A percentile compares a stretch with the other conserved stretches of the same genome.
phyloP scores from a whole-genome alignment of 345 rosid genomes.

The Dimocarpus longan region DNA sequence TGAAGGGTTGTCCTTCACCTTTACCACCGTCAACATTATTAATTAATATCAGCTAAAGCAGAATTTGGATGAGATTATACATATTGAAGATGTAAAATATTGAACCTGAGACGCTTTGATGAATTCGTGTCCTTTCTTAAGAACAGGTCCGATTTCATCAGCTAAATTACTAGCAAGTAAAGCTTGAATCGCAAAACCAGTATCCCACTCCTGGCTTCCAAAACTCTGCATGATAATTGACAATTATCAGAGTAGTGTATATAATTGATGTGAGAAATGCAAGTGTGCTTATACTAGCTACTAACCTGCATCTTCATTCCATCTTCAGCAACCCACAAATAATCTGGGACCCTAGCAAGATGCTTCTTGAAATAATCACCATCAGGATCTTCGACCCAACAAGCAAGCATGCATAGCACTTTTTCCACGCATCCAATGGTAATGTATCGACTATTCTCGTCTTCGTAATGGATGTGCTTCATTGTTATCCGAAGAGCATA shows the following conservation, averaged over 20 bases:
- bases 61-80: too few relatives aligned
- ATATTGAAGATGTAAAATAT: not conserved
- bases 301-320: slow-evolving; percentile 58
- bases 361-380: slow-evolving; percentile 47
- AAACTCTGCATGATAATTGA: slow-evolving; percentile 34
- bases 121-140: slow-evolving; percentile 73
- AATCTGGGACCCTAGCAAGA: slow-evolving; percentile 46
- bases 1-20: slow-evolving; percentile 41
- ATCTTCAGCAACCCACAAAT: slow-evolving; percentile 57
- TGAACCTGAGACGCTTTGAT: slow-evolving; percentile 71
- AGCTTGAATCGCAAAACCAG: slow-evolving; percentile 68
- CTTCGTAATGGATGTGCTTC: slow-evolving; percentile 44
- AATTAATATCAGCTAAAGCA: too few relatives aligned
- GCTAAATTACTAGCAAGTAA: slow-evolving; percentile 57
- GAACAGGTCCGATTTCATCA: slow-evolving; percentile 53
- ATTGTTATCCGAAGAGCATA: slow-evolving; percentile 29
- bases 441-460: slow-evolving; percentile 39
- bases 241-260: not conserved
- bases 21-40: not conserved
- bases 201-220: slow-evolving; percentile 58
- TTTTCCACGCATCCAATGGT: slow-evolving; percentile 41
- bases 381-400: slow-evolving; percentile 56
- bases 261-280: not conserved
- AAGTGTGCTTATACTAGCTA: not conserved
- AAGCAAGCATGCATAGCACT: slow-evolving; percentile 49